Evolutionary conservation across 2,329 filamentous ascomycete genomes (phyloP).

Genomic region (Ophiobolus disseminans): DNA sequence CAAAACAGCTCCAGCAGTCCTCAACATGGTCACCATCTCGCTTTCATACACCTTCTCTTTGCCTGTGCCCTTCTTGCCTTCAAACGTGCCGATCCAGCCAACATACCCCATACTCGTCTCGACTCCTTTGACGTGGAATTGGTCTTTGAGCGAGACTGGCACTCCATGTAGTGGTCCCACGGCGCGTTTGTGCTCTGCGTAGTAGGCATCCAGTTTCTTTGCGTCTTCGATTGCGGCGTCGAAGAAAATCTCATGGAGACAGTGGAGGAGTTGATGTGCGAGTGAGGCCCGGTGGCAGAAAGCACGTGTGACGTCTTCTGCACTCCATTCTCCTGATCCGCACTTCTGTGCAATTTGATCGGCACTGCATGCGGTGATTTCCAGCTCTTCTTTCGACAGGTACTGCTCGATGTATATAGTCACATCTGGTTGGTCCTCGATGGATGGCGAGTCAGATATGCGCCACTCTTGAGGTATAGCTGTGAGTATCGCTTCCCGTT

Average conservation of each 20-base stretch:
- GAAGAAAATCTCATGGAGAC: slow-evolving; percentile 59
- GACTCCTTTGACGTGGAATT: slow-evolving; percentile 57
- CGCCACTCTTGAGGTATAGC: slow-evolving; percentile 66
- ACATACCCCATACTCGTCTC: slow-evolving; percentile 66
- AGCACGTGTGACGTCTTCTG: slow-evolving; percentile 62
- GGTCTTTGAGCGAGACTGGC: slow-evolving; percentile 58
- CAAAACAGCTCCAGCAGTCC: slow-evolving; percentile 61
- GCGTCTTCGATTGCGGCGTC: slow-evolving; percentile 54
- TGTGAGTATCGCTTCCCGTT: slow-evolving; percentile 61
- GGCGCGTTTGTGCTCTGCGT: slow-evolving; percentile 41
- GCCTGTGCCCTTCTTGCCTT: slow-evolving; percentile 61
- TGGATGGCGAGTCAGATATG: slow-evolving; percentile 56
- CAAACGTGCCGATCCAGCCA: slow-evolving; percentile 69
- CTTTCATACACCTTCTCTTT: slow-evolving; percentile 64
- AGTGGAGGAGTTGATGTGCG: slow-evolving; percentile 56
- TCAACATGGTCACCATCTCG: slow-evolving; percentile 64
- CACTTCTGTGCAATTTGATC: slow-evolving; percentile 64
- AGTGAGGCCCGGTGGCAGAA: slow-evolving; percentile 65
- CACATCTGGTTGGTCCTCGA: slow-evolving; percentile 58
- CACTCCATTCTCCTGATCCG: slow-evolving; percentile 62
- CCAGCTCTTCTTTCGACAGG: slow-evolving; percentile 60
- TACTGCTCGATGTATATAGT: slow-evolving; percentile 63
- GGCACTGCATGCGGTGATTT: slow-evolving; percentile 68
- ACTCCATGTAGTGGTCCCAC: slow-evolving; percentile 56
- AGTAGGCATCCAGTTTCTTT: slow-evolving; percentile 52